A percentile compares a stretch with the other conserved stretches of the same genome.
These are phyloP conservation scores for Xylaria sp. DNA, from an alignment of 2,329 filamentous ascomycete genomes.

Conservation along the genomic window DNA sequence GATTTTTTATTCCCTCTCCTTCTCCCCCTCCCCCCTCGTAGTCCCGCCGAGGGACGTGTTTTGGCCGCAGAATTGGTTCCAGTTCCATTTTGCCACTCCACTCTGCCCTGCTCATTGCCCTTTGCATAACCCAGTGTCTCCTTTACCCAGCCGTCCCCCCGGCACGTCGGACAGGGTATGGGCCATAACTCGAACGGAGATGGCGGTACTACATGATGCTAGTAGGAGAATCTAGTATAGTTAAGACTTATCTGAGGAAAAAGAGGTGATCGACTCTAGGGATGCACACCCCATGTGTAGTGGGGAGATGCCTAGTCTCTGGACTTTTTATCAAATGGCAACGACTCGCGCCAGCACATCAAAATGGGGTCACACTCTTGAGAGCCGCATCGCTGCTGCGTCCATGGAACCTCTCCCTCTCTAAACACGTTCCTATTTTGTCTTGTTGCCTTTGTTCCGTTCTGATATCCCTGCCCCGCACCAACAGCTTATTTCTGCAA, in stretches of 20 bases:
- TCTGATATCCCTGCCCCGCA: constrained; percentile 63
- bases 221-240: constrained; percentile 47
- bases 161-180: constrained; percentile 49
- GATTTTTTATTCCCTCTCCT: constrained; percentile 36
- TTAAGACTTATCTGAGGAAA: constrained; percentile 53
- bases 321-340: constrained; percentile 80
- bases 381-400: constrained; percentile 75
- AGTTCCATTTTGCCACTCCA: constrained; percentile 58
- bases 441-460: constrained; percentile 52
- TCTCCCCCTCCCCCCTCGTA: constrained; percentile 38
- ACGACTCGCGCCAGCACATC: constrained; percentile 91
- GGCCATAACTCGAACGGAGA: constrained; percentile 43
- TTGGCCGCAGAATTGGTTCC: constrained; percentile 55
- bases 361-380: constrained; percentile 74
- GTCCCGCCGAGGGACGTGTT: constrained; percentile 52
- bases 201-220: constrained; percentile 46
- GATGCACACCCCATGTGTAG: constrained; percentile 63
- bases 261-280: constrained; percentile 60
- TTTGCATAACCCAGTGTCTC: constrained; percentile 54
- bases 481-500: constrained; percentile 65
- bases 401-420: constrained; percentile 61
- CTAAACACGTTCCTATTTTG: constrained; percentile 49
- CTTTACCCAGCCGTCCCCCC: constrained; percentile 49
- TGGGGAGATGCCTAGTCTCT: constrained; percentile 72
- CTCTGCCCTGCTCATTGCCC: constrained; percentile 50